These are phyloP conservation scores for Ilex aquifolium DNA, from an alignment of 257 asterid species.

Conservation along the genomic window DNA sequence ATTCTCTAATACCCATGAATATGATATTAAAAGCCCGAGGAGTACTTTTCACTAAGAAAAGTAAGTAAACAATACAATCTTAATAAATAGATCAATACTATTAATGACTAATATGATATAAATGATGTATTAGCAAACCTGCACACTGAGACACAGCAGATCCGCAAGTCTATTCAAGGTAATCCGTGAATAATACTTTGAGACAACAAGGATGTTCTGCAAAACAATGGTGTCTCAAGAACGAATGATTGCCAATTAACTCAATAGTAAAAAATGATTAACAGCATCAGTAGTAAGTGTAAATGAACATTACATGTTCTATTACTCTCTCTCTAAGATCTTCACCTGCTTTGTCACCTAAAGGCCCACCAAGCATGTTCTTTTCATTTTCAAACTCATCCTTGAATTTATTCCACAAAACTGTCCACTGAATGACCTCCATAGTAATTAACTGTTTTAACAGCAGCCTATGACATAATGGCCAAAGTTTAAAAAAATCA, in stretches of 20 bases:
- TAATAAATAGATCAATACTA: too few relatives aligned
- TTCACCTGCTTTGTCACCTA: constrained; percentile 88
- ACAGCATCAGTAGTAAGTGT: not conserved
- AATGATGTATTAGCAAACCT: constrained; percentile 37
- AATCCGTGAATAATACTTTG: constrained; percentile 84
- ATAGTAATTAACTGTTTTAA: constrained; percentile 83
- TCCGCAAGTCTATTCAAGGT: constrained; percentile 91
- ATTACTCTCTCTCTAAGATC: constrained; percentile 87
- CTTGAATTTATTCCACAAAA: constrained; percentile 75
- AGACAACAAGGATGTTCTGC: constrained; percentile 95
- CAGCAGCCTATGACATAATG: constrained; percentile 36
- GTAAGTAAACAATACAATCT: too few relatives aligned
- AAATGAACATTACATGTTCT: constrained; percentile 61
- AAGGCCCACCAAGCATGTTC: constrained; percentile 78
- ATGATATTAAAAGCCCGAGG: too few relatives aligned
- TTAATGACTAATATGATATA: too few relatives aligned
- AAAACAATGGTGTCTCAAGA: constrained; percentile 11
- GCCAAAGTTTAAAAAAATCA: too few relatives aligned
- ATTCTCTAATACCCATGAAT: too few relatives aligned
- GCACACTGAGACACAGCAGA: constrained; percentile 67
- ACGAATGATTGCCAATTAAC: not conserved
- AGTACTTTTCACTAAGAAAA: too few relatives aligned
- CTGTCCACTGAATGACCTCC: constrained; percentile 93
- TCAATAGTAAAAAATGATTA: not conserved
- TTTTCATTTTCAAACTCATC: constrained; percentile 89